phyloP scores from a whole-genome alignment of 192 early-diverging fungal genomes.

The Radiomyces spectabilis region DNA sequence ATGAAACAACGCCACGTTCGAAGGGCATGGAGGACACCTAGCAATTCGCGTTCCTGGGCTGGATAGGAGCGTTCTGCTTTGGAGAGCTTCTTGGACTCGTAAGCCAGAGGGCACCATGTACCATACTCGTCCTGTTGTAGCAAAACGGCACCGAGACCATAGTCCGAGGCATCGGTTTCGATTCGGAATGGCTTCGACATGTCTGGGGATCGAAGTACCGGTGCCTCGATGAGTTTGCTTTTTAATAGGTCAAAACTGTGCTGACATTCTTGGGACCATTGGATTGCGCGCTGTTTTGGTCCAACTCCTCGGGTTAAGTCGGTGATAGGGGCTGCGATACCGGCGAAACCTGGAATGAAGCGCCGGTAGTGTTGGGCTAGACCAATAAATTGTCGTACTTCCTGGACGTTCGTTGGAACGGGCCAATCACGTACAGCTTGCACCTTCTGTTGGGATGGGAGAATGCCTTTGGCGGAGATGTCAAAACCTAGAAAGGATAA shows the following conservation, averaged over 20 bases:
- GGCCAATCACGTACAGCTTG: slow-evolving; percentile 12
- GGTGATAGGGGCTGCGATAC: slow-evolving; percentile 12
- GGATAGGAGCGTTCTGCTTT: too few relatives aligned
- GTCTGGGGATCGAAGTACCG: slow-evolving; percentile 26
- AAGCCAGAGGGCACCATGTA: not conserved
- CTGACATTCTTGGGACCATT: not conserved
- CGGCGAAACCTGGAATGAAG: slow-evolving; percentile 14
- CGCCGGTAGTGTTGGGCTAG: slow-evolving; percentile 14
- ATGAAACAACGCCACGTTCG: too few relatives aligned
- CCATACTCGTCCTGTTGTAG: not conserved
- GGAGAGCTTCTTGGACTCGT: too few relatives aligned
- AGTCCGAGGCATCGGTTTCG: slow-evolving; percentile 26
- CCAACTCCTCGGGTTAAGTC: not conserved
- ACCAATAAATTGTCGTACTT: slow-evolving; percentile 16
- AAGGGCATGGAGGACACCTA: too few relatives aligned
- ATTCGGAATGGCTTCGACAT: slow-evolving; percentile 18
- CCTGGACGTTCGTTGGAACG: slow-evolving; percentile 2
- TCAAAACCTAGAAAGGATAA: slow-evolving; percentile 22
- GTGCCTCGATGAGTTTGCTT: not conserved
- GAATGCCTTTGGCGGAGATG: slow-evolving; percentile 18
- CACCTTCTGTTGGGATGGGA: slow-evolving; percentile 13
- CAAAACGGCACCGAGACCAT: not conserved
- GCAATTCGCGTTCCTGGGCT: too few relatives aligned
- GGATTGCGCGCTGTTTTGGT: too few relatives aligned
- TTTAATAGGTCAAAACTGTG: slow-evolving; percentile 4